Evolutionary conservation across 345 rosid species (phyloP).

Genomic region (Bruguiera sexangula): DNA sequence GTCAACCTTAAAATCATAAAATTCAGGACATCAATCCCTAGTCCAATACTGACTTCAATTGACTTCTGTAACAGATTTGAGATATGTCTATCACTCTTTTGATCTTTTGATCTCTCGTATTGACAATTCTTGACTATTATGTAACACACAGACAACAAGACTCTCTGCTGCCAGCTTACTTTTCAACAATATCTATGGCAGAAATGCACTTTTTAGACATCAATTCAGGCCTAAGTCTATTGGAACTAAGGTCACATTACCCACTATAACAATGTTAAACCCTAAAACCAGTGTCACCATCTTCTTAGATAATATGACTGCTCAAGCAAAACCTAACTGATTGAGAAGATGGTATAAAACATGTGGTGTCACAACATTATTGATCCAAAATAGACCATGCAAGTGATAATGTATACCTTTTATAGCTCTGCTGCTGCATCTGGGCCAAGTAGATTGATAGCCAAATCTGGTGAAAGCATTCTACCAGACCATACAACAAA

Average conservation of each 20-base stretch:
- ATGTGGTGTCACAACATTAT: background rate
- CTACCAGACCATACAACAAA: conserved; percentile 90
- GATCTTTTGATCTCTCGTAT: no score
- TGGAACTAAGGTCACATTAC: background rate
- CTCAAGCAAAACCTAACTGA: background rate
- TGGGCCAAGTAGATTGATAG: conserved; percentile 72
- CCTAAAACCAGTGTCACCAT: background rate
- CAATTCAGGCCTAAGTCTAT: background rate
- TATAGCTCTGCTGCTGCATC: conserved; percentile 88
- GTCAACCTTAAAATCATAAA: background rate
- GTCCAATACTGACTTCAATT: no score
- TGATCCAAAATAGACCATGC: background rate
- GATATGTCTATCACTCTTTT: no score
- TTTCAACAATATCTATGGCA: background rate
- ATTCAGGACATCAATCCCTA: no score
- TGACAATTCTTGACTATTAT: no score
- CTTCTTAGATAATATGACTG: background rate
- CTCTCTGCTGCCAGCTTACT: no score
- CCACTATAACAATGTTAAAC: background rate
- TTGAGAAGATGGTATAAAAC: background rate
- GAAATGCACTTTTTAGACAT: background rate
- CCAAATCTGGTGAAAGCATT: conserved; percentile 83
- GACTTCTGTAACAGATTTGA: no score
- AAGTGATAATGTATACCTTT: conserved; percentile 45
- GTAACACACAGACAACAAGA: no score